Evolutionary conservation across 257 asterid species (phyloP), one percentile per base, ranked within the genome.

Genomic region (Prunella vulgaris): DNA sequence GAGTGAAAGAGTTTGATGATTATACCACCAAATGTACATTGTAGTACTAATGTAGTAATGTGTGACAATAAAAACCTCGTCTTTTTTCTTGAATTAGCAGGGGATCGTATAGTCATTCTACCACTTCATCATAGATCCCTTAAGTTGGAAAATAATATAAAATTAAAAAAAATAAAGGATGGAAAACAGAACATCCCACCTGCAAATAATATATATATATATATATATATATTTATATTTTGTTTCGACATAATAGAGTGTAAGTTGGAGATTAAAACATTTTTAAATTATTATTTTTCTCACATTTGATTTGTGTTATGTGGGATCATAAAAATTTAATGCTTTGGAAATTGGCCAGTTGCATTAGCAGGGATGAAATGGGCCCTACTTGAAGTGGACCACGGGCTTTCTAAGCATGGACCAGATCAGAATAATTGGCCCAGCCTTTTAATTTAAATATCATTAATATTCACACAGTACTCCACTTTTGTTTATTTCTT

Each of bases 311-410:
- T 48, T 9, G 38, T 60, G 54, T 13, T 52, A 30, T 21, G 7
- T 46, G 60, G 52, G 10, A 9, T 46, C 37, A 28, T 14, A 46
- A 59, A 58, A 21, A 37, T 51, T 53, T 1, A 53, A 73, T 53
- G 40, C n/a, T 27, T 54, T 74, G 70, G 59, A 3, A 25, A 48
- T 25, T 52, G 53, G n/a, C 57, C 22, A 66, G 46, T 32, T n/a
- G 68, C 20, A 65, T 42, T 57, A 9, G 67, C 20, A 28, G 70
- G 66, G 40, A 2, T 7, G 14, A 49, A 40, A 0, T 30, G 68
- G 80, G 14, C 68, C 79, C 76, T 54, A 52, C 56, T 25, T 1
- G 15, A 8, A 54, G 72, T 72, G 78, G 81, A 61, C 75, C 81
- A 37, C 77, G 75, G 78, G 78, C 72, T 58, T 27, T 57, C 20